phyloP scores from a whole-genome alignment of 192 early-diverging fungal genomes.

The Coemansia sp. region DNA sequence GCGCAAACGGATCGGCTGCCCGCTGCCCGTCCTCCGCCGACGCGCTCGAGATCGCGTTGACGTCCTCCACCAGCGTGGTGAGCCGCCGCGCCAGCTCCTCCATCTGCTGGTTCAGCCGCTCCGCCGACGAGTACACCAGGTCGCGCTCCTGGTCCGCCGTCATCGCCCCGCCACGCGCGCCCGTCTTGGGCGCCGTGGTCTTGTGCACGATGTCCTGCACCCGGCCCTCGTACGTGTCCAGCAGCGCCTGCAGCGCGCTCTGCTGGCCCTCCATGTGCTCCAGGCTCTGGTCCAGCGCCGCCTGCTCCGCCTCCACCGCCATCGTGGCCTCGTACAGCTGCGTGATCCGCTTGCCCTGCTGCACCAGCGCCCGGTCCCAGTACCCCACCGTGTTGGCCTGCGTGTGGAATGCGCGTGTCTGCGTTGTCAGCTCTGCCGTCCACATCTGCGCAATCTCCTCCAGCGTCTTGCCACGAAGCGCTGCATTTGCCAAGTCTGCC shows the following conservation, averaged over 20 bases:
- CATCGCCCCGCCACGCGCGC: slow-evolving; percentile 39
- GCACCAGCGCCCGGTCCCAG: slow-evolving; percentile 84
- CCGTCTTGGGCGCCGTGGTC: slow-evolving; percentile 57
- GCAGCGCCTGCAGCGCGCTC: slow-evolving; percentile 67
- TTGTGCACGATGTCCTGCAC: slow-evolving; percentile 47
- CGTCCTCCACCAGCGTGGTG: slow-evolving; percentile 77
- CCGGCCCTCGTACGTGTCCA: slow-evolving; percentile 75
- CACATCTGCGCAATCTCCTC: slow-evolving; percentile 90
- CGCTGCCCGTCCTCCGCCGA: slow-evolving; percentile 17
- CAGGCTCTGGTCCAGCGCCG: slow-evolving; percentile 79
- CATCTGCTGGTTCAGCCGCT: slow-evolving; percentile 80
- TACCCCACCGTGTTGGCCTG: slow-evolving; percentile 79
- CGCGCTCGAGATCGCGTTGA: slow-evolving; percentile 62
- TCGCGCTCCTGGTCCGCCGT: slow-evolving; percentile 83
- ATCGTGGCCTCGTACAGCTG: slow-evolving; percentile 71
- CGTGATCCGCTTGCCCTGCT: slow-evolving; percentile 78
- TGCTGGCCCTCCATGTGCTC: slow-evolving; percentile 88
- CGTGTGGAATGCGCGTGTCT: slow-evolving; percentile 78
- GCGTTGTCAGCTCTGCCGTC: slow-evolving; percentile 76
- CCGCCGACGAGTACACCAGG: slow-evolving; percentile 79
- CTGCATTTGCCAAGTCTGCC: slow-evolving; percentile 29
- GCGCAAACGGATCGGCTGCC: slow-evolving; percentile 56
- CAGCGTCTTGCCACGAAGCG: slow-evolving; percentile 67
- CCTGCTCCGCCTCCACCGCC: slow-evolving; percentile 70
- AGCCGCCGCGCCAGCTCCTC: slow-evolving; percentile 82